Base-by-base conservation (phyloP, 352 stramenopile genomes). In the Phytophthora idaei region DNA sequence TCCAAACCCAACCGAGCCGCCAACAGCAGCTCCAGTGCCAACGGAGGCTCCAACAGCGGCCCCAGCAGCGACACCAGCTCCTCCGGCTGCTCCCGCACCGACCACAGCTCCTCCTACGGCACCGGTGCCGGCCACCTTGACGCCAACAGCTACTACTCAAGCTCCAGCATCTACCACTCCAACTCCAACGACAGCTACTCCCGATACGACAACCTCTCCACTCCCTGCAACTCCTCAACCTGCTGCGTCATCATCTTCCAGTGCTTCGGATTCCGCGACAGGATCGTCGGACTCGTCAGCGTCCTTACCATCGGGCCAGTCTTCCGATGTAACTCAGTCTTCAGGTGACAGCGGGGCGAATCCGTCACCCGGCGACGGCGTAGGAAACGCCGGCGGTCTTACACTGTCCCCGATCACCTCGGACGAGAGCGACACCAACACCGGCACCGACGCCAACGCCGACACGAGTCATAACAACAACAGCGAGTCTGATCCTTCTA, bases 331-430 rank as follows among this genome's bases (percentile, higher is more conserved):
- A 6, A 58, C 64, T 15, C 42, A 50, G 25, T 45, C 60, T 3
- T 60, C 50, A 55, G 37, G 12, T 27, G 58, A 64, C 37, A 49
- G 21, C 21, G 47, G 29, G 2, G 45, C 7, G 1, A 49, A 60
- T 41, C 54, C 25, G 32, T 61, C 63, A 32, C 62, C 51, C 28
- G 50, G 32, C 27, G 56, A 64, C n/a, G 75, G 47, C 3, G 68
- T 69, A 8, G 52, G 53, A 12, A 41, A 62, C 0, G 39, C 65
- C 2, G 64, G 69, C 17, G 46, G 62, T 14, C 65, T 77, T 14
- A 78, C 71, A n/a, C 51, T 87, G 5, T 67, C 71, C 2, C 79
- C 69, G 41, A 87, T 81, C 55, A 59, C 50, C 0, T 61, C 67
- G 9, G 71, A 74, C 47, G 65, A 67, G 2, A 60, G 55, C 31